These are phyloP conservation scores for Yamadazyma trypodendri DNA, from an alignment of 1,139 yeast species.

Conservation along the genomic window DNA sequence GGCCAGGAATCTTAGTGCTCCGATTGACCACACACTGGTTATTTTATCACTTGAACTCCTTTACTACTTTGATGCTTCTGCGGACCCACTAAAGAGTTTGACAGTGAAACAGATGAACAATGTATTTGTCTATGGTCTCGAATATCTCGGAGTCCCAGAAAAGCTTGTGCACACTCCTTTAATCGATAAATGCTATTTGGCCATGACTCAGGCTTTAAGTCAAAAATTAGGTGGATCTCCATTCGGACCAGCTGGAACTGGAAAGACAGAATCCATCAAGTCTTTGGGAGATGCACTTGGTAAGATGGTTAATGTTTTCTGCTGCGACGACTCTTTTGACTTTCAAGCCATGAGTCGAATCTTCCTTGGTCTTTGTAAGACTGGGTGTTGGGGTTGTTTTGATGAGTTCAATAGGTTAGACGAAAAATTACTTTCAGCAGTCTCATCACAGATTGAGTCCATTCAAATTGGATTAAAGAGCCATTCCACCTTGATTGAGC, in stretches of 20 bases:
- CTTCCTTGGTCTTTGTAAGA: conserved; percentile 75
- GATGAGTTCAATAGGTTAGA: conserved; percentile 91
- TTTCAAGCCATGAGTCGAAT: conserved; percentile 78
- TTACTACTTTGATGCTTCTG: conserved; percentile 35
- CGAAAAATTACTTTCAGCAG: conserved; percentile 73
- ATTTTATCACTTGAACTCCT: conserved; percentile 39
- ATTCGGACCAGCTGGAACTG: conserved; percentile 97
- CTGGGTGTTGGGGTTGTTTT: conserved; percentile 95
- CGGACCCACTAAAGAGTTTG: conserved; percentile 35
- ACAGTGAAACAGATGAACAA: conserved; percentile 54
- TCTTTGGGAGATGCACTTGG: conserved; percentile 83
- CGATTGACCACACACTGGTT: neutral
- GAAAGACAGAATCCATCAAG: conserved; percentile 90
- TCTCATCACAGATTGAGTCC: conserved; percentile 75
- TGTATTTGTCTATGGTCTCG: conserved; percentile 67
- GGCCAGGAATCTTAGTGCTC: conserved; percentile 3
- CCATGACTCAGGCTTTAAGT: conserved; percentile 74
- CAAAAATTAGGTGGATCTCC: conserved; percentile 87
- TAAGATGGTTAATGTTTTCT: conserved; percentile 77
- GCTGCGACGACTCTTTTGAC: conserved; percentile 90
- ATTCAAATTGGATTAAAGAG: conserved; percentile 56
- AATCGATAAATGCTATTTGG: conserved; percentile 59
- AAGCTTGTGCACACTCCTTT: conserved; percentile 78
- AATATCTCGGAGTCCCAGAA: conserved; percentile 76
- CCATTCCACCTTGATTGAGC: conserved; percentile 29